Percentiles rank a stretch among this genome's conserved stretches.
phyloP scores from a whole-genome alignment of 306 rosid genomes.

The Gleditsia sinensis region DNA sequence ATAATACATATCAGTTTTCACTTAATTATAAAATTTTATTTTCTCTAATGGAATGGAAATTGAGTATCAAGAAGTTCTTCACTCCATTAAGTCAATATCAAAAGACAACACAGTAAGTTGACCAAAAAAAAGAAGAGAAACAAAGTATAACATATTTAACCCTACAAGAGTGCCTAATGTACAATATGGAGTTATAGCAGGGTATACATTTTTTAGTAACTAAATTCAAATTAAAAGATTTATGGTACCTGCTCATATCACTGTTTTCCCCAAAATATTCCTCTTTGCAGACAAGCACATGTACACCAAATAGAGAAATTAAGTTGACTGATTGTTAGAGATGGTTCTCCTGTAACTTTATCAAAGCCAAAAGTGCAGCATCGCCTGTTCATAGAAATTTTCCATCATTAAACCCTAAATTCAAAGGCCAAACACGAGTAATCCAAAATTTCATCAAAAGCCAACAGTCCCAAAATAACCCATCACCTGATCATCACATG shows the following conservation, averaged over 20 bases:
- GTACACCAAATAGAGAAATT: constrained; percentile 31
- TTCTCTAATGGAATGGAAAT: neutral
- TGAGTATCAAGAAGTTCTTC: neutral
- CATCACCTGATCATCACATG: neutral
- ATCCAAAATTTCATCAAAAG: constrained; percentile 27
- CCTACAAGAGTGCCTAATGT: constrained; percentile 34
- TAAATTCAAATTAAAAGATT: constrained; percentile 30
- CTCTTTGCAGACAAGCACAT: constrained; percentile 29
- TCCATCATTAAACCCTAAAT: constrained; percentile 1
- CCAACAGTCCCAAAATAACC: neutral
- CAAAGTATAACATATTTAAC: constrained; percentile 25
- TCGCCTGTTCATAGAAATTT: constrained; percentile 73
- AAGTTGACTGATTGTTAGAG: constrained; percentile 29
- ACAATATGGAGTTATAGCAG: constrained; percentile 36
- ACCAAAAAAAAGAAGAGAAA: too few species aligned
- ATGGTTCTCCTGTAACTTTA: constrained; percentile 30
- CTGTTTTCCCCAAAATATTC: neutral
- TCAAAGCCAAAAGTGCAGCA: constrained; percentile 90
- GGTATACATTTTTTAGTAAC: constrained; percentile 34
- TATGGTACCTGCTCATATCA: constrained; percentile 35
- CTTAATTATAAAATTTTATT: too few species aligned
- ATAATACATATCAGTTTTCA: too few species aligned
- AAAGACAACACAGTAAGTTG: constrained; percentile 14
- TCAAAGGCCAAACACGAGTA: constrained; percentile 26
- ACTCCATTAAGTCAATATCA: constrained; percentile 13